Evolutionary conservation across 2,329 filamentous ascomycete genomes (phyloP), one percentile per base, ranked within the genome.

Genomic region (Monosporascus sp.): DNA sequence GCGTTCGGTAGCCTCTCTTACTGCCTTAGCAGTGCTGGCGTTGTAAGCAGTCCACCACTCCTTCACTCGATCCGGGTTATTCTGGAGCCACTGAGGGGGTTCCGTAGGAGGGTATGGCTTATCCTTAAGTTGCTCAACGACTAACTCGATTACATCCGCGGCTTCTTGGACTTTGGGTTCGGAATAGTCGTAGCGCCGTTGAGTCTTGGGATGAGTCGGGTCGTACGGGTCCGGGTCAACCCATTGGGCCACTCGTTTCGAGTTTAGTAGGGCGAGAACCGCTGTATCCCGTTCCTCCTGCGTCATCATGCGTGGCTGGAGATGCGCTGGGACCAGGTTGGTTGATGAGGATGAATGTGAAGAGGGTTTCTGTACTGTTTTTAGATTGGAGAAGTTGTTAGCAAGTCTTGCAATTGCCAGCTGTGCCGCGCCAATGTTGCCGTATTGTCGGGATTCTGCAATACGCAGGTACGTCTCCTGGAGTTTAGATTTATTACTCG

Each of bases 11-110:
- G 73, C 69, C 27, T 70, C 68, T 49, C 65, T 70, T 51, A 72
- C 72, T 47, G 75, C 68, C 46, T 70, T 70, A 1, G 65, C 62
- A 8, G 70, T 66, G 14, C 64, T 46, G 50, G 74, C 74, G 54
- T 70, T 73, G 51, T 73, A 77, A 0, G 78, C 79, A 11, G 74
- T 65, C 69, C 75, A 77, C 80, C 81, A 85, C 56, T 80, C 75
- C 9, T 74, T 73, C 0, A 76, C 69, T 55, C 74, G 74, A 35
- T 75, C 75, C 3, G 73, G 65, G 35, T 78, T 72, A 22, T 74
- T 67, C 9, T 67, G 67, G 57, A 83, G 73, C 74, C 79, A 81
- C 18, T 74, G 73, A 1, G 82, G 80, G 3, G 81, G 77, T 44
- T 78, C 73, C 1, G 63, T 75, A 2, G 80, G 67, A 15, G 79